A percentile compares a stretch with the other conserved stretches of the same genome.
phyloP scores from a whole-genome alignment of 192 early-diverging fungal genomes.

The Umbelopsis vinacea region DNA sequence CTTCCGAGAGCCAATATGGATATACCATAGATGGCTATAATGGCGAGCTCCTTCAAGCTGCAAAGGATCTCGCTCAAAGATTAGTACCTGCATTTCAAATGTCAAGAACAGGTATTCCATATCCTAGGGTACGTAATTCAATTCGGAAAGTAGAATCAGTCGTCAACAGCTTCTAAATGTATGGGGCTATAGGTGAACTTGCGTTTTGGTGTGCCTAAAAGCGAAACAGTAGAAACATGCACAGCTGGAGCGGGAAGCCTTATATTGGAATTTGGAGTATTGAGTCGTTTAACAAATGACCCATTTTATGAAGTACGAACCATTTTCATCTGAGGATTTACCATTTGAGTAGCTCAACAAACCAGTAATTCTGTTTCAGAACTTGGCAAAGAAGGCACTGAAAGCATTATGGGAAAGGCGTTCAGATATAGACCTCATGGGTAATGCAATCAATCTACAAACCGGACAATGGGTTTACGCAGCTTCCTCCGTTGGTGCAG shows the following conservation, averaged over 20 bases:
- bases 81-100: slow-evolving; percentile 88
- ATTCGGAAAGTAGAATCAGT: not conserved
- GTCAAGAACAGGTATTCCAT: slow-evolving; percentile 82
- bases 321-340: not conserved
- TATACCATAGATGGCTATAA: slow-evolving; percentile 70
- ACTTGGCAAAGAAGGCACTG: slow-evolving; percentile 69
- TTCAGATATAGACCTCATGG: slow-evolving; percentile 77
- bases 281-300: slow-evolving; percentile 85
- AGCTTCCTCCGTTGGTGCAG: slow-evolving; percentile 83
- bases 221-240: slow-evolving; percentile 78
- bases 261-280: slow-evolving; percentile 89
- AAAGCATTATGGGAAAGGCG: slow-evolving; percentile 77
- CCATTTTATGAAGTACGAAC: slow-evolving; percentile 70
- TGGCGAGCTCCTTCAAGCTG: slow-evolving; percentile 79
- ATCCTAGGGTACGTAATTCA: slow-evolving; percentile 63
- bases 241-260: slow-evolving; percentile 91
- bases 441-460: slow-evolving; percentile 80
- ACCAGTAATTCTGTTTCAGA: slow-evolving; percentile 25
- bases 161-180: not conserved
- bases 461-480: slow-evolving; percentile 73
- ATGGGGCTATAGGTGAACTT: slow-evolving; percentile 62
- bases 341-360: not conserved
- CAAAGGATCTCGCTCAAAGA: slow-evolving; percentile 79
- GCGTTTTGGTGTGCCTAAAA: slow-evolving; percentile 65
- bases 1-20: slow-evolving; percentile 64